These are phyloP conservation scores for Cryptococcus sp. DNA, from an alignment of 1,284 basidiomycete species.

Conservation along the genomic window DNA sequence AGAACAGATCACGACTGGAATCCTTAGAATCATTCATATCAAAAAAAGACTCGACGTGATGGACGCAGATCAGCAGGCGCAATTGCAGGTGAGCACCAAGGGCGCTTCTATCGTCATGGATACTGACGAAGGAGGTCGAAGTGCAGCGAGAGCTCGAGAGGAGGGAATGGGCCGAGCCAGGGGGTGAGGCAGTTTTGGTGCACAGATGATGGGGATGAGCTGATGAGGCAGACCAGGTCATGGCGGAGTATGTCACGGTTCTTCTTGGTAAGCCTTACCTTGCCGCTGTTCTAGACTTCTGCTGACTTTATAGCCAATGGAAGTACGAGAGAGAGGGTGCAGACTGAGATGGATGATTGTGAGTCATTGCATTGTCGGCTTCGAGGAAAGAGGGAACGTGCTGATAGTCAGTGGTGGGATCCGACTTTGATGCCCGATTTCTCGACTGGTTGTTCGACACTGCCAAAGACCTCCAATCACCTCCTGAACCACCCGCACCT, in stretches of 20 bases:
- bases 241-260: slow-evolving; percentile 44
- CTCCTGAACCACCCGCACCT: slow-evolving; percentile 6
- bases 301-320: slow-evolving; percentile 34
- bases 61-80: slow-evolving; percentile 17
- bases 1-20: too few species aligned
- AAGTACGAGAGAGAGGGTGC: slow-evolving; percentile 34
- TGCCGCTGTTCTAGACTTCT: not conserved
- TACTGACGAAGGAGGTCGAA: slow-evolving; percentile 18
- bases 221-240: slow-evolving; percentile 31
- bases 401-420: slow-evolving; percentile 15
- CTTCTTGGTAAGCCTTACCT: slow-evolving; percentile 33
- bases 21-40: too few species aligned
- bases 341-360: slow-evolving; percentile 41
- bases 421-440: slow-evolving; percentile 30
- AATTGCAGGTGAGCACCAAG: slow-evolving; percentile 16
- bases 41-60: slow-evolving; percentile 5
- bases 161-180: slow-evolving; percentile 42
- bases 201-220: not conserved
- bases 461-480: slow-evolving; percentile 11
- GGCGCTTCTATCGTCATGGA: not conserved
- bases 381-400: not conserved
- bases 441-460: slow-evolving; percentile 39
- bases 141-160: slow-evolving; percentile 39
- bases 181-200: slow-evolving; percentile 19
- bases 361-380: not conserved